These are phyloP conservation scores for Mitragyna speciosa DNA, from an alignment of 257 asterid species.

Conservation along the genomic window DNA sequence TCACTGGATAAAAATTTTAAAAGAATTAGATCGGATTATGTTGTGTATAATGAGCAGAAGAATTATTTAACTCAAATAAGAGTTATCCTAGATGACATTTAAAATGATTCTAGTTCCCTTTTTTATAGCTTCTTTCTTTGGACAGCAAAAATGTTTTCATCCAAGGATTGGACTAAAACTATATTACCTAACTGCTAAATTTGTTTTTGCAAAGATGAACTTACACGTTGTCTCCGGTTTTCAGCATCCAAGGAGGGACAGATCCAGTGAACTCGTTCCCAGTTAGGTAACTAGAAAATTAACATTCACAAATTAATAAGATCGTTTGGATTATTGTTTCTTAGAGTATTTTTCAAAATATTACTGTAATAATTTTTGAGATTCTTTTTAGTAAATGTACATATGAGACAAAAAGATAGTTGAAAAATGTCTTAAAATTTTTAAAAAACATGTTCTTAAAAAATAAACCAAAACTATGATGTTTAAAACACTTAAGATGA, in stretches of 20 bases:
- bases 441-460: no score
- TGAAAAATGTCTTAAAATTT: no score
- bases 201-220: neutral
- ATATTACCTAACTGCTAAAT: no score
- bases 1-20: conserved; percentile 46
- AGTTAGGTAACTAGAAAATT: conserved; percentile 47
- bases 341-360: no score
- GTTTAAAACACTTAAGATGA: no score
- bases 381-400: no score
- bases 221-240: conserved; percentile 35
- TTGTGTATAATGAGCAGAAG: neutral
- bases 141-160: neutral
- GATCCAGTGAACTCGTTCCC: conserved; percentile 56
- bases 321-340: neutral
- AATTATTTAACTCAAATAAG: neutral
- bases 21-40: neutral
- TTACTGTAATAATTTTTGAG: no score
- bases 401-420: no score
- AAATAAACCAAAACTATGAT: no score
- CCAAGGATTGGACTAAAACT: neutral
- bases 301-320: conserved; percentile 2
- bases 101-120: neutral
- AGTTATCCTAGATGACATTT: neutral
- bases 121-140: neutral
- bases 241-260: conserved; percentile 52